Percentiles rank a stretch among this genome's conserved stretches.
Evolutionary conservation across 2,329 filamentous ascomycete species (phyloP).

Genomic region (Monilinia fructicola): DNA sequence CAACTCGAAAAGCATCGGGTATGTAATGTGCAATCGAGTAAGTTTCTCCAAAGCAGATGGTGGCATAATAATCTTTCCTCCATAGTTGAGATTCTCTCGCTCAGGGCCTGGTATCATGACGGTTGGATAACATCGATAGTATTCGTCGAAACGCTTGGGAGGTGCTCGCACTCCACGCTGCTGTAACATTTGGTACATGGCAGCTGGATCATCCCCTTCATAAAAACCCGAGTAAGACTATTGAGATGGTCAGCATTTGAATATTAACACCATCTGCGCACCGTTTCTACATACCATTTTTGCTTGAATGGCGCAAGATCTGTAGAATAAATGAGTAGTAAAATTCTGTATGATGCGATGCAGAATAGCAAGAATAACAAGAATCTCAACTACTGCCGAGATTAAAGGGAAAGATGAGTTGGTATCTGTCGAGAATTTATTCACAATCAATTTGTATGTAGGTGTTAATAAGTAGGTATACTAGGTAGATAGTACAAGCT

Average conservation of each 20-base stretch:
- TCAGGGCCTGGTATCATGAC: conserved; percentile 91
- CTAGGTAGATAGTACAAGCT: not conserved
- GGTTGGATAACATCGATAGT: conserved; percentile 95
- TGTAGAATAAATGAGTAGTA: not conserved
- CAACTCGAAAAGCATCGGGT: conserved; percentile 95
- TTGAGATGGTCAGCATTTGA: conserved; percentile 26
- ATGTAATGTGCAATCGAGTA: conserved; percentile 92
- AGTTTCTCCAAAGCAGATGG: conserved; percentile 95
- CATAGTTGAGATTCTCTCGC: conserved; percentile 86
- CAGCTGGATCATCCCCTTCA: conserved; percentile 37
- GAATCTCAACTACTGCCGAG: not conserved
- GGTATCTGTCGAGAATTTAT: not conserved
- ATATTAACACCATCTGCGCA: not conserved
- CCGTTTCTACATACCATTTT: conserved; percentile 29
- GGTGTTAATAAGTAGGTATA: not conserved
- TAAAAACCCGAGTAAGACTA: conserved; percentile 37
- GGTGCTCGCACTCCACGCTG: conserved; percentile 34
- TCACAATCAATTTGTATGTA: not conserved
- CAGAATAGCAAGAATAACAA: not conserved
- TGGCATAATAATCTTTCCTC: conserved; percentile 97
- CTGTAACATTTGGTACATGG: conserved; percentile 39
- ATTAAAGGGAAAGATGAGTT: too few relatives aligned
- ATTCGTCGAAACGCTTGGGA: conserved; percentile 90
- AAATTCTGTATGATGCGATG: not conserved
- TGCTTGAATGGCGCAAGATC: conserved; percentile 8